Base-by-base conservation (phyloP, 1,284 basidiomycete species). In the Polyporus tsugae region DNA sequence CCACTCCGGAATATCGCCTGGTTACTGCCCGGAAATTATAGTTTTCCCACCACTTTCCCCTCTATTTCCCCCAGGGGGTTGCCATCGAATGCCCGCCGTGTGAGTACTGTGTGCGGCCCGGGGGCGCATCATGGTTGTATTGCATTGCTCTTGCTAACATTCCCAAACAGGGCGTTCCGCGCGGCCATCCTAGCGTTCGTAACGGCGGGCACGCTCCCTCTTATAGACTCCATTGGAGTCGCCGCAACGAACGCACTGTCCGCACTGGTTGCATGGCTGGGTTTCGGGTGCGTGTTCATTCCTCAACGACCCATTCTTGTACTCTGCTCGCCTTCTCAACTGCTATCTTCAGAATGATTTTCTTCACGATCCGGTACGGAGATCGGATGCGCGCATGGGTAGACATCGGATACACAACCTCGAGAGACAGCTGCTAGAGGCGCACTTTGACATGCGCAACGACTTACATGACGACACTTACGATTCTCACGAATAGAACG, bases 341-440 rank as follows among this genome's bases (percentile, higher is more conserved):
- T 22, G 9, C n/a, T 22, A 3, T 46, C n/a, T 22, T 11, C n/a
- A 46, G 44, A 22, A 46, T 46, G 44, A 46, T 46, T 9, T 22
- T 46, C 7, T 46, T 46, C n/a, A 46, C 44, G n/a, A 46, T 46
- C n/a, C 44, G 44, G 44, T 46, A 46, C n/a, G 44, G 44, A 22
- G 44, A n/a, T 0, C 44, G 44, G 44, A 46, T 46, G 44, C 44
- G 44, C 15, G 44, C n/a, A 10, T 46, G 44, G 44, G 44, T 22
- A n/a, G 44, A 46, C 9, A 46, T 46, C 44, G 44, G 44, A n/a
- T 46, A 22, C 44, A 46, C 44, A n/a, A 46, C 44, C 7, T n/a
- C 9, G 44, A 22, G n/a, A 7, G 44, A 46, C 9, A 22, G 0
- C 9, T 22, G 44, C n/a, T 46, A 46, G 22, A 25, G 22, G 5